Conservation (phyloP, 805 yeast species). For the Cyberlindnera maritima region DNA sequence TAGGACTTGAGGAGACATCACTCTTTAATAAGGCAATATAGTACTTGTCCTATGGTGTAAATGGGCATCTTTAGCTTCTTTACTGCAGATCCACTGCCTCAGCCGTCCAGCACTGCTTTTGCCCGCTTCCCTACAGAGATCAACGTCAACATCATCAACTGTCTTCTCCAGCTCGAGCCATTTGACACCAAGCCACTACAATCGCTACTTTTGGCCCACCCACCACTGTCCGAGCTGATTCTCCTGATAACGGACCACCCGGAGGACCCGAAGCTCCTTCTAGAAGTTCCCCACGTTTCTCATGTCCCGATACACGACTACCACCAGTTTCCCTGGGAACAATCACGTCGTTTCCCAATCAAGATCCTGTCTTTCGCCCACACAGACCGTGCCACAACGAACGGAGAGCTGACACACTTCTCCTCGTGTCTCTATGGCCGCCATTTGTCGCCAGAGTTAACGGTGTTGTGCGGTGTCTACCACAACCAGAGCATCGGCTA, state of each 20-base stretch:
- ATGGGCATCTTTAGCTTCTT: background rate
- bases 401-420: background rate
- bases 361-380: background rate
- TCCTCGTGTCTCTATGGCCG: background rate
- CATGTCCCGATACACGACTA: background rate
- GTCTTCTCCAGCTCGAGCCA: background rate
- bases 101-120: background rate
- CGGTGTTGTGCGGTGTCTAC: background rate
- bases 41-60: no score
- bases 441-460: background rate
- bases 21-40: no score
- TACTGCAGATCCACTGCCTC: background rate
- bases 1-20: no score
- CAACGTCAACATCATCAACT: background rate
- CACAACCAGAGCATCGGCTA: background rate
- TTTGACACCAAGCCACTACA: background rate
- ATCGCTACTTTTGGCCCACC: background rate
- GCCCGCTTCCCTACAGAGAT: background rate
- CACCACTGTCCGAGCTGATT: background rate
- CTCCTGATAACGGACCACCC: background rate
- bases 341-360: background rate
- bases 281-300: background rate
- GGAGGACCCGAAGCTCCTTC: background rate
- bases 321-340: background rate
- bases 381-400: background rate